These are phyloP conservation scores for Zygosaccharomyces bailii DNA, from an alignment of 805 yeast genomes.

Conservation along the genomic window DNA sequence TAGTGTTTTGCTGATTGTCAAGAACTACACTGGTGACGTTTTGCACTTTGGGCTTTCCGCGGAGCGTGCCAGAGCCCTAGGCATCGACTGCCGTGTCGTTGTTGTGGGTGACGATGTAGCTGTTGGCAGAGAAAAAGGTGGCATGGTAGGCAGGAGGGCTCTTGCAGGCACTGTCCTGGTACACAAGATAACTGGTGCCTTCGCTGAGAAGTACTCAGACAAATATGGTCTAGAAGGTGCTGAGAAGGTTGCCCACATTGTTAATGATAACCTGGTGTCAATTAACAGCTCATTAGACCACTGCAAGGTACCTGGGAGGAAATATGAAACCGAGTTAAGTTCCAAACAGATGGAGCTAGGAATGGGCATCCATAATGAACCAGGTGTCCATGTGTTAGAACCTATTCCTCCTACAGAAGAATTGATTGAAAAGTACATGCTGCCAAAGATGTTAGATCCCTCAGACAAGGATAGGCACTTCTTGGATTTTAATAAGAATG, in stretches of 20 bases:
- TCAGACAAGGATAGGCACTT: constrained; percentile 76
- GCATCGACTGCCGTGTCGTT: constrained; percentile 66
- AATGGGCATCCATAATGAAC: constrained; percentile 94
- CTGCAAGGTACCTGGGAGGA: constrained; percentile 84
- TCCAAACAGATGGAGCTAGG: constrained; percentile 80
- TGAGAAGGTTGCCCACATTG: constrained; percentile 53
- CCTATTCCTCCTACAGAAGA: constrained; percentile 67
- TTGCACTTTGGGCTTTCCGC: constrained; percentile 89
- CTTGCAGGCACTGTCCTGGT: constrained; percentile 86
- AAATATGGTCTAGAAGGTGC: constrained; percentile 51
- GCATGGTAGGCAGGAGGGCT: constrained; percentile 91
- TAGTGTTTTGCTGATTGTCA: constrained; percentile 77
- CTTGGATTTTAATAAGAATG: constrained; percentile 62
- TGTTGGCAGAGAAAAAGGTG: constrained; percentile 86
- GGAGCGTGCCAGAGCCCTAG: constrained; percentile 79
- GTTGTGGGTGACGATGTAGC: constrained; percentile 91
- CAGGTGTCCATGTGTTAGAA: constrained; percentile 59
- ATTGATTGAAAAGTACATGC: constrained; percentile 53
- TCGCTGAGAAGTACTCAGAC: constrained; percentile 42
- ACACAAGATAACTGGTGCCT: constrained; percentile 83
- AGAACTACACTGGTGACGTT: constrained; percentile 93
- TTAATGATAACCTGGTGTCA: constrained; percentile 70
- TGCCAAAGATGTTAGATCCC: constrained; percentile 56
- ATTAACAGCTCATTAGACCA: constrained; percentile 88
- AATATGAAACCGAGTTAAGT: constrained; percentile 49